Percentiles rank a stretch among this genome's conserved stretches.
phyloP scores from a whole-genome alignment of 192 early-diverging fungal genomes.

The Umbelopsis vinacea region DNA sequence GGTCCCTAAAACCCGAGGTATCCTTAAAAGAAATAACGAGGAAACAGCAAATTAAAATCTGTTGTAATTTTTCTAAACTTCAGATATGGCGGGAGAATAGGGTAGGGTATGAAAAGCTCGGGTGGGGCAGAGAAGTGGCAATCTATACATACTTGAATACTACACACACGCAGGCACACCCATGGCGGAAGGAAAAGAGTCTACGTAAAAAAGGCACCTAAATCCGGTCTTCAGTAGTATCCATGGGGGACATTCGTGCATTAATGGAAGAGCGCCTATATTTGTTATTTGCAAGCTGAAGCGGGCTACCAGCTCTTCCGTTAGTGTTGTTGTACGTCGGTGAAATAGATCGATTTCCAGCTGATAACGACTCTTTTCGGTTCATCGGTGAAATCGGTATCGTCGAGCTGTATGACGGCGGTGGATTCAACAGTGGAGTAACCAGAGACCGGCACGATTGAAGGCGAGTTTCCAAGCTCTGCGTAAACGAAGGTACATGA shows the following conservation, averaged over 20 bases:
- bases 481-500: neutral
- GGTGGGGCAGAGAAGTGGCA: neutral
- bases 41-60: neutral
- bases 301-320: slow-evolving; percentile 27
- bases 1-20: no score
- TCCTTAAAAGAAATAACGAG: no score
- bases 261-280: slow-evolving; percentile 33
- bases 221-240: slow-evolving; percentile 1
- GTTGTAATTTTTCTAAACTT: neutral
- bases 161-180: slow-evolving; percentile 8
- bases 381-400: slow-evolving; percentile 23
- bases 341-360: slow-evolving; percentile 19
- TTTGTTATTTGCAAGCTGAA: slow-evolving; percentile 38
- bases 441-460: slow-evolving; percentile 76
- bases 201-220: neutral
- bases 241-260: slow-evolving; percentile 13
- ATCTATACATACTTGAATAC: slow-evolving; percentile 24
- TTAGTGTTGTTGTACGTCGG: slow-evolving; percentile 27
- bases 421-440: slow-evolving; percentile 68
- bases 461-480: slow-evolving; percentile 74
- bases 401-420: slow-evolving; percentile 44
- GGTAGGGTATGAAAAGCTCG: slow-evolving; percentile 1
- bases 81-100: neutral
- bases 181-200: neutral
- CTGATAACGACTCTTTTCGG: slow-evolving; percentile 22